These are phyloP conservation scores for Monilinia aucupariae DNA, from an alignment of 2,329 filamentous ascomycete species.

Conservation along the genomic window DNA sequence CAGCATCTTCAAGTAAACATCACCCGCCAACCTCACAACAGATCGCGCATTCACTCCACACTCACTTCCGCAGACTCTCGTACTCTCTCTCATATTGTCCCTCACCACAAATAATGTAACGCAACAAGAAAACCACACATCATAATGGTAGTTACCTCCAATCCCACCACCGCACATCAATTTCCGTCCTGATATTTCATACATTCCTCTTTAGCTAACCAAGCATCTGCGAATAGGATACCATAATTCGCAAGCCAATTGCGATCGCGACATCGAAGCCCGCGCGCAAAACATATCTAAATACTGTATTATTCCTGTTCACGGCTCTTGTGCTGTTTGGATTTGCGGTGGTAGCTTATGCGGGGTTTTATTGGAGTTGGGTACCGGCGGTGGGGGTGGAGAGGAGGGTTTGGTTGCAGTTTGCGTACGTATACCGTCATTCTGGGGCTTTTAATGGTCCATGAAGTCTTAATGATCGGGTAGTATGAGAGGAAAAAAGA, in stretches of 20 bases:
- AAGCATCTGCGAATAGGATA: conserved; percentile 41
- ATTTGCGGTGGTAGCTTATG: conserved; percentile 55
- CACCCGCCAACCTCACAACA: conserved; percentile 7
- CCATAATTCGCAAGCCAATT: conserved; percentile 46
- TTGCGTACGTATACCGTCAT: conserved; percentile 42
- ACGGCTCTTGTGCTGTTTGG: conserved; percentile 51
- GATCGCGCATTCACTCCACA: not conserved
- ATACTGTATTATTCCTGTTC: conserved; percentile 39
- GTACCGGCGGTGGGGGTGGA: conserved; percentile 60
- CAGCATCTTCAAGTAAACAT: conserved; percentile 2
- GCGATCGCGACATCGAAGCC: conserved; percentile 53
- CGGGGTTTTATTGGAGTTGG: conserved; percentile 63
- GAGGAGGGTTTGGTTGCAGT: conserved; percentile 61
- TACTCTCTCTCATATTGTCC: not conserved
- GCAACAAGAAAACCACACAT: not conserved
- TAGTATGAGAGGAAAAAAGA: not conserved
- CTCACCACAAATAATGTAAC: not conserved
- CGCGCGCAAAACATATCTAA: conserved; percentile 60
- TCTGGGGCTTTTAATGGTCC: not conserved
- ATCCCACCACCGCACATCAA: not conserved
- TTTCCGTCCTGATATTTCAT: not conserved
- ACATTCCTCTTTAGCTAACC: conserved; percentile 6
- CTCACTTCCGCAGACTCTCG: not conserved
- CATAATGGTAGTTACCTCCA: not conserved
- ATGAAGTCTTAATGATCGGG: too few relatives aligned